phyloP scores from a whole-genome alignment of 331 rosid species.

The Malus hybrid region DNA sequence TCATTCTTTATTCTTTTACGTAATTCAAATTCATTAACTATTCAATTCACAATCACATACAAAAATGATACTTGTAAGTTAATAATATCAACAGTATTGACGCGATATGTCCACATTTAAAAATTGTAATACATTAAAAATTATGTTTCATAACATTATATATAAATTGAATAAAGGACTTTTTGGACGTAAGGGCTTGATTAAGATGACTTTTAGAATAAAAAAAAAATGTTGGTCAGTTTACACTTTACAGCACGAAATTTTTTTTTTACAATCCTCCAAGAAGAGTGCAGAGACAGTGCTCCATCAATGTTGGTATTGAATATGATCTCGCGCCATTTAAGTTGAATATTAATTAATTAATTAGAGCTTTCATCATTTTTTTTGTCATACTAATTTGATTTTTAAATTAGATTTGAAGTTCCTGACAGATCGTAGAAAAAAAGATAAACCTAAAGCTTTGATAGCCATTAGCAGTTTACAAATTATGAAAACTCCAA shows the following conservation, averaged over 20 bases:
- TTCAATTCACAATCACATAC: too few relatives aligned
- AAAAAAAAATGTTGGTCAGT: too few relatives aligned
- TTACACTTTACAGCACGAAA: too few relatives aligned
- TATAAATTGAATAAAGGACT: too few relatives aligned
- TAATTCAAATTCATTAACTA: too few relatives aligned
- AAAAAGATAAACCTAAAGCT: not conserved
- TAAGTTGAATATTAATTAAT: not conserved
- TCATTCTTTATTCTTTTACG: too few relatives aligned
- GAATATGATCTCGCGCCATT: not conserved
- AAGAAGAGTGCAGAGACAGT: not conserved
- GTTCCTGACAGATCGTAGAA: not conserved
- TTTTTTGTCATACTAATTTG: not conserved
- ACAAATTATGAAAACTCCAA: not conserved
- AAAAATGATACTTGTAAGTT: too few relatives aligned
- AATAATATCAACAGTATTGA: too few relatives aligned
- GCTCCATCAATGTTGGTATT: not conserved
- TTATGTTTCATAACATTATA: not conserved
- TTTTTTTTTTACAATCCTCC: not conserved
- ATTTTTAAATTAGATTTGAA: not conserved
- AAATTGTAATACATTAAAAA: not conserved
- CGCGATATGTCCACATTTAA: too few relatives aligned
- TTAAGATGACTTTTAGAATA: too few relatives aligned
- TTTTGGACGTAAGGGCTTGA: too few relatives aligned
- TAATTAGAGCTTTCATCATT: not conserved
- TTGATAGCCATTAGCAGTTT: not conserved